Evolutionary conservation across 768 basidiomycete species (phyloP), one percentile per base, ranked within the genome.

Genomic region (Coprinopsis marcescibilis): DNA sequence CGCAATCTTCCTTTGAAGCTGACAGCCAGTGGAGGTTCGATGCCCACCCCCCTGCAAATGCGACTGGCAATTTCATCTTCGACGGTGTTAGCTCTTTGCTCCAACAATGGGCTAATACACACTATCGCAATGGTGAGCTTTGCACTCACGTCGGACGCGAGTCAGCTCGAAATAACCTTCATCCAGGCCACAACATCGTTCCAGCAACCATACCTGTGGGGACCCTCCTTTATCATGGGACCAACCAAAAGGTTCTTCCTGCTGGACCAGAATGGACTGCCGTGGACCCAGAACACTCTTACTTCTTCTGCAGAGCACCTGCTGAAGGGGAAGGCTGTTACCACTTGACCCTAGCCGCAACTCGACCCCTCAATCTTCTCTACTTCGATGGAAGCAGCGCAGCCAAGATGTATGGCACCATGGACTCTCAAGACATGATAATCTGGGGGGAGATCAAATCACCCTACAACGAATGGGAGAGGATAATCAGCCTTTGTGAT

Each of bases 341-440:
- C 68, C 71, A 68, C 15, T 56, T 72, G 13, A 73, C 71, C 6
- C 48, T 70, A 4, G 63, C 65, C 8, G 49, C 64, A 4, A 61
- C 60, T 2, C 64, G 72, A 1, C 57, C 72, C 1, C 55, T 78
- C 26, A 72, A 69, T 30, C 56, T 78, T 3, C 46, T 78, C 6
- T 77, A 78, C 51, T 78, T 78, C 37, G 77, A 80, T 41, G 76
- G 77, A 0, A 72, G 60, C 37, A 75, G 75, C 44, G 75, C 70
- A 0, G 69, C 65, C 1, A 76, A 74, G 46, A 59, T 73, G 59
- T 56, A 55, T 0, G 75, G 75, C 0, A 42, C 70, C 2, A 49
- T 77, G 64, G 72, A 78, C 43, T 65, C 60, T 10, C 76, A 78
- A 45, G 76, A 77, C 46, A 55, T 77, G 14, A n/a, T 77, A 2